Conservation (phyloP, 768 basidiomycete genomes). For the Clathrus columnatus region DNA sequence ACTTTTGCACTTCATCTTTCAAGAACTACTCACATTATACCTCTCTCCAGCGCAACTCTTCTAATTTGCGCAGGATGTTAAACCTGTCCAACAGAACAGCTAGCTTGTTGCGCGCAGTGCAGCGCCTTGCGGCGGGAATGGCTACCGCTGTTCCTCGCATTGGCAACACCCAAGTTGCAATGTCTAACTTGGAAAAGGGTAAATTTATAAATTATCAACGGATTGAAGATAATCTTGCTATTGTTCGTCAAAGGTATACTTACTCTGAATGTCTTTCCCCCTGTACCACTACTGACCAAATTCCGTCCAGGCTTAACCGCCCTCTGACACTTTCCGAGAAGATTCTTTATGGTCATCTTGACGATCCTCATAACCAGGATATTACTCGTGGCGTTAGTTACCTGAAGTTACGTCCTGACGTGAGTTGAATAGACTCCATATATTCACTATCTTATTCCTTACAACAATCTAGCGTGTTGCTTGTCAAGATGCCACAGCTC, state of each 20-base stretch:
- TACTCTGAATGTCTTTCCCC: background rate
- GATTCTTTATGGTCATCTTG: conserved; percentile 96
- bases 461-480: conserved; percentile 57
- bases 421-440: conserved; percentile 34
- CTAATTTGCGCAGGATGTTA: conserved; percentile 47
- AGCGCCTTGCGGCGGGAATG: conserved; percentile 58
- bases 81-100: conserved; percentile 47
- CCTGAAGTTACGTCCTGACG: conserved; percentile 96
- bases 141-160: conserved; percentile 75
- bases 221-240: conserved; percentile 92
- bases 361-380: conserved; percentile 86
- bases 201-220: conserved; percentile 92
- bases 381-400: conserved; percentile 89
- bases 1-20: background rate
- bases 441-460: background rate
- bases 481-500: conserved; percentile 86
- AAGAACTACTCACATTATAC: background rate
- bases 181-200: conserved; percentile 77
- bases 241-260: conserved; percentile 75
- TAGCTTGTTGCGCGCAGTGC: conserved; percentile 42
- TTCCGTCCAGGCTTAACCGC: conserved; percentile 57
- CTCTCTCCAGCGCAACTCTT: conserved; percentile 9
- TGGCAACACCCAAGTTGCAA: conserved; percentile 83
- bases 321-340: conserved; percentile 94
- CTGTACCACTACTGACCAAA: background rate